A percentile compares a stretch with the other conserved stretches of the same genome.
Conservation (phyloP, 176 grass and related monocot species). For the Zoysia japonica region DNA sequence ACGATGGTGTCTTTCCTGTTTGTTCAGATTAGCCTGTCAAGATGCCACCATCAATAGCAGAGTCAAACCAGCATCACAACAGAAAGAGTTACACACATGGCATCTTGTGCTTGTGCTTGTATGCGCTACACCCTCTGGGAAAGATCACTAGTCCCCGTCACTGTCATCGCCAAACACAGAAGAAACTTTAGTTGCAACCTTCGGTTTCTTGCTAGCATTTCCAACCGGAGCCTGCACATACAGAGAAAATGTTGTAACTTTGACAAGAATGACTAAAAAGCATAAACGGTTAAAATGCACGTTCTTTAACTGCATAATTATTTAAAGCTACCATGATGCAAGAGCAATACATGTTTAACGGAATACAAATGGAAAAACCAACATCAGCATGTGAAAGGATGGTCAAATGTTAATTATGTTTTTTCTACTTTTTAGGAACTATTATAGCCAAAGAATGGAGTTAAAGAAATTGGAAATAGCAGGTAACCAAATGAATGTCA, state of each 20-base stretch:
- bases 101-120: not conserved
- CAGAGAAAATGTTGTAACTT: slow-evolving; percentile 14
- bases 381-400: not conserved
- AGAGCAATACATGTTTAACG: not conserved
- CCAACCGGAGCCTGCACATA: slow-evolving; percentile 49
- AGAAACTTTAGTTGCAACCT: slow-evolving; percentile 61
- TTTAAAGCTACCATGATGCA: not conserved
- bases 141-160: slow-evolving; percentile 61
- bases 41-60: not conserved
- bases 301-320: not conserved
- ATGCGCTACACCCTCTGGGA: not conserved
- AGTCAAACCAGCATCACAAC: not conserved
- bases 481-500: not conserved
- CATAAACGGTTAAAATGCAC: not conserved
- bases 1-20: not conserved
- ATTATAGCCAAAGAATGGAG: not conserved
- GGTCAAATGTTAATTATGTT: not conserved
- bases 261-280: not conserved
- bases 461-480: not conserved
- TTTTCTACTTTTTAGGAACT: not conserved
- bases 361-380: not conserved
- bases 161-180: slow-evolving; percentile 79
- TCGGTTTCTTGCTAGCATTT: slow-evolving; percentile 69
- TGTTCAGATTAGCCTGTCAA: not conserved
- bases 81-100: not conserved